A percentile compares a stretch with the other conserved stretches of the same genome.
Conservation (phyloP, 2,329 filamentous ascomycete species). For the Colletotrichum sp. region DNA sequence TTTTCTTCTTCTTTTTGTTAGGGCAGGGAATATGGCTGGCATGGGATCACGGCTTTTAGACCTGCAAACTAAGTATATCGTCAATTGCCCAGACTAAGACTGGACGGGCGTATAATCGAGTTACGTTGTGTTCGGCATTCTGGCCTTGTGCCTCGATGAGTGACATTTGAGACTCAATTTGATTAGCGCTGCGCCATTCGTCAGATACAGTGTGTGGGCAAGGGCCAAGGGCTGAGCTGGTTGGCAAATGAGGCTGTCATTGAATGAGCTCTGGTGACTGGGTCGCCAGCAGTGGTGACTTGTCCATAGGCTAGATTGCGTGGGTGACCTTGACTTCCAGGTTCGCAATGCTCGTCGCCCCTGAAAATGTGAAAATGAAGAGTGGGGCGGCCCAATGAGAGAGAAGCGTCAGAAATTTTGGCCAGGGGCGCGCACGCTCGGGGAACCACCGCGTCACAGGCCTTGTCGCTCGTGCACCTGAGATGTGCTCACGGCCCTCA, state of each 20-base stretch:
- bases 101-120: constrained; percentile 1
- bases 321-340: background rate
- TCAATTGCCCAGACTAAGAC: background rate
- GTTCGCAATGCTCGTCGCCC: background rate
- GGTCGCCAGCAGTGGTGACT: background rate
- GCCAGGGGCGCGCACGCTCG: constrained; percentile 4
- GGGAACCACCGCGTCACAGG: background rate
- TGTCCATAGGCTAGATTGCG: background rate
- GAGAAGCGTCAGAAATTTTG: background rate
- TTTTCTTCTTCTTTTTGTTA: background rate
- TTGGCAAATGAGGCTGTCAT: background rate
- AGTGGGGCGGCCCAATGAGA: background rate
- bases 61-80: constrained; percentile 13
- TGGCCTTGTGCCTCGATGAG: background rate
- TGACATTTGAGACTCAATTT: background rate
- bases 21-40: constrained; percentile 10
- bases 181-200: background rate
- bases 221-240: background rate
- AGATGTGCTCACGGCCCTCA: background rate
- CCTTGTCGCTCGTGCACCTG: background rate
- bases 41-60: constrained; percentile 10
- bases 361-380: background rate
- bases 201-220: background rate
- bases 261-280: background rate
- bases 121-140: background rate